Evolutionary conservation across 2,329 filamentous ascomycete genomes (phyloP).

Genomic region (Fusarium agapanthi): DNA sequence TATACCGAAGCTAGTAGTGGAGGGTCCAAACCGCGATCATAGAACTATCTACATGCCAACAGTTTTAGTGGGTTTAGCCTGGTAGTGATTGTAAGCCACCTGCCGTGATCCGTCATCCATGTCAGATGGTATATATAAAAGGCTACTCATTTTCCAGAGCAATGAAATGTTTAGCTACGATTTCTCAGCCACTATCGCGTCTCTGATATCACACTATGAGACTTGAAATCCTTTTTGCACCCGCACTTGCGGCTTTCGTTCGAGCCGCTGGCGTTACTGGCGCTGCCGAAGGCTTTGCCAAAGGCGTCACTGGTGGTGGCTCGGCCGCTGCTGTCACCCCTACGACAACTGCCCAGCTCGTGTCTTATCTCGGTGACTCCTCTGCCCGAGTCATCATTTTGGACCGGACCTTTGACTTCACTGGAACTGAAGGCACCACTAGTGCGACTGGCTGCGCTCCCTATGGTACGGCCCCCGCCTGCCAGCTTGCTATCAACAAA

Average conservation of each 20-base stretch:
- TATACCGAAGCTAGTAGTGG: background rate
- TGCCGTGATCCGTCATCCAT: background rate
- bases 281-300: slow-evolving; percentile 52
- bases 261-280: background rate
- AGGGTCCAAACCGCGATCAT: background rate
- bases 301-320: slow-evolving; percentile 69
- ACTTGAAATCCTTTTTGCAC: background rate
- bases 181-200: background rate
- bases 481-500: slow-evolving; percentile 69
- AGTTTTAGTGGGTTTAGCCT: background rate
- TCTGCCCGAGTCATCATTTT: slow-evolving; percentile 66
- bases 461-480: slow-evolving; percentile 61
- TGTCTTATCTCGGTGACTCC: slow-evolving; percentile 64
- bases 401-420: slow-evolving; percentile 65
- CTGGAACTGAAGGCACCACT: slow-evolving; percentile 61
- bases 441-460: slow-evolving; percentile 66
- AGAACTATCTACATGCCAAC: background rate
- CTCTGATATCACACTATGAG: background rate
- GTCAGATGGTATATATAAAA: background rate
- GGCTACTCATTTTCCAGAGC: background rate
- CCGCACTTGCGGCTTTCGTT: background rate
- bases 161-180: background rate
- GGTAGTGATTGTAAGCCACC: background rate
- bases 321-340: slow-evolving; percentile 66
- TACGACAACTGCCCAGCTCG: slow-evolving; percentile 62